Base-by-base conservation (phyloP, 2,329 filamentous ascomycete genomes). In the Microsporum audouinii region DNA sequence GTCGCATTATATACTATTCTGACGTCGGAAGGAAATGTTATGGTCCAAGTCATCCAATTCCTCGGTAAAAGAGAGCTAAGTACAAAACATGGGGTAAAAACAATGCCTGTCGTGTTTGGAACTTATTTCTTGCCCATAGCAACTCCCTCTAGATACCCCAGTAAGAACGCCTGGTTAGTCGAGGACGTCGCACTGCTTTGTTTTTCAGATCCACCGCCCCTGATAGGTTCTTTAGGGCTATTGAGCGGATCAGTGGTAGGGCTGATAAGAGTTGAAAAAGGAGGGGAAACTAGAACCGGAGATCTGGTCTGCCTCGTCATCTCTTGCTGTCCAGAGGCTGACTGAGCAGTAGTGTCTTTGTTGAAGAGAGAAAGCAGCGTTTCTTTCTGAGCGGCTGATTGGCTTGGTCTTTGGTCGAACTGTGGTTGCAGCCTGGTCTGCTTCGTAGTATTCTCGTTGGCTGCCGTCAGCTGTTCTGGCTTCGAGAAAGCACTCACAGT, bases 121-220 rank as follows among this genome's bases (percentile, higher is more conserved):
- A 33, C 12, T 45, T 31, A 59, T 59, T 59, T 59, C 60, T 70
- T 72, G 36, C 73, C 75, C 64, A 79, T 77, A 1, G 75, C 77
- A 62, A 81, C 77, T 61, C 78, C 78, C 65, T 89, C 83, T 67
- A 95, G 75, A 70, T 90, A 94, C 7, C 83, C 86, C 58, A 94
- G 78, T 69, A 95, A 75, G 68, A 94, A 94, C 14, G 80, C 85
- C 69, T 88, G 86, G 66, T 94, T 86, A 0, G 84, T 86, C 0
- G 88, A 82, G 2, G 86, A 87, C 17, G 76, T 75, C 47, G 70
- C 64, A n/a, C 65, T 70, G 58, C 66, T 70, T 12, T 33, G 27
- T 53, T 23, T 57, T 17, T 57, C 38, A 12, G 33, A 41, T 2
- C 55, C 55, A 33, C 6, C 4, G 7, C 34, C 55, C 10, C 17